Base-by-base conservation (phyloP, 2,329 filamentous ascomycete genomes). In the Aspergillus thermomutatus region DNA sequence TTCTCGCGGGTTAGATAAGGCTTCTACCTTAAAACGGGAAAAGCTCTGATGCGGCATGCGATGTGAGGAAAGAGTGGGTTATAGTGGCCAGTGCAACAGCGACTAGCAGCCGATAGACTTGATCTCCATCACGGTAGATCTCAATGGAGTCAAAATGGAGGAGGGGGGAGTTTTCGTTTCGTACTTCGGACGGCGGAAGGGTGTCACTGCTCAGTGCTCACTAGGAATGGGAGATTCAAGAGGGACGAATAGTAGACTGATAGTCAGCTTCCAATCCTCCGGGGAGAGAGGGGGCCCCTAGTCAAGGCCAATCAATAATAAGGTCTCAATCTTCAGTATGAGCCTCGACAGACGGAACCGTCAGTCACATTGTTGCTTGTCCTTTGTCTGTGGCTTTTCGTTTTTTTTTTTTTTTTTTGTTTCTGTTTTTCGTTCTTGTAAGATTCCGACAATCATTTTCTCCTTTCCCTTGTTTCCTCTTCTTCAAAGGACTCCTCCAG, bases 31-130 rank as follows among this genome's bases (percentile, higher is more conserved):
- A 50, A 53, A 47, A 49, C 50, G 50, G 53, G 55, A 55, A 55
- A 52, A 52, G 57, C 56, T 56, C 53, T 58, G 53, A 34, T 55
- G 54, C 53, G 56, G 52, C 50, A 60, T 55, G 23, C 52, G 52
- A 54, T 50, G 55, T 41, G 52, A 58, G 53, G 48, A 55, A 52
- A 53, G 56, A 58, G 59, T 60, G 51, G 59, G 58, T 61, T 64
- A 56, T 55, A 58, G 64, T 71, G 69, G 69, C 67, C 70, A 66
- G 64, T 71, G 69, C 68, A 63, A 65, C 48, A 43, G 40, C 41
- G 60, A 67, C 65, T 72, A 72, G 68, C 65, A 67, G 60, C 64
- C 66, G 67, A 71, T 72, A 71, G 69, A 70, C 62, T 64, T 68
- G 69, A 71, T 71, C 68, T 70, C 62, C 67, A 60, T 67, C 60